Conservation (phyloP, 805 yeast genomes). For the Candida coleopterorum region DNA sequence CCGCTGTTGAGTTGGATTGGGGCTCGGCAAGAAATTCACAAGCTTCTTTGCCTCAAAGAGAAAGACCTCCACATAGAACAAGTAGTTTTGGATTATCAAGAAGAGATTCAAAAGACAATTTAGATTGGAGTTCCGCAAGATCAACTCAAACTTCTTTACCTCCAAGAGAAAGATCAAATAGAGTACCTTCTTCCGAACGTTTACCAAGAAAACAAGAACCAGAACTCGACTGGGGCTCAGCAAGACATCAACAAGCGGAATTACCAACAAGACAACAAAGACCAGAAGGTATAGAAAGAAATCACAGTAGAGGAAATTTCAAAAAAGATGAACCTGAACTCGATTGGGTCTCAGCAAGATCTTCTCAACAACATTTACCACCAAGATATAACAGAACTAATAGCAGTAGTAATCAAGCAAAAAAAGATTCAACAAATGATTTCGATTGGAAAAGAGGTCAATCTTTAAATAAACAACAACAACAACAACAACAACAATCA, state of each 20-base stretch:
- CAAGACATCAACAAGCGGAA: constrained; percentile 23
- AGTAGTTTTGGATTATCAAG: constrained; percentile 22
- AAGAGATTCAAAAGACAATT: constrained; percentile 47
- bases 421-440: constrained; percentile 19
- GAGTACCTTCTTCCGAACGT: constrained; percentile 19
- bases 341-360: constrained; percentile 46
- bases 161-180: constrained; percentile 32
- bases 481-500: constrained; percentile 2
- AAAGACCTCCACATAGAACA: constrained; percentile 21
- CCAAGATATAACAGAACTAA: constrained; percentile 9
- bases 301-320: constrained; percentile 19
- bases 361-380: constrained; percentile 19
- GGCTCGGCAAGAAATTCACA: constrained; percentile 38
- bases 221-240: constrained; percentile 40
- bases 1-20: constrained; percentile 62
- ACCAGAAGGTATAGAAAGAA: constrained; percentile 37
- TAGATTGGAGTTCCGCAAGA: constrained; percentile 57
- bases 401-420: constrained; percentile 10
- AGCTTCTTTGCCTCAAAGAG: constrained; percentile 34
- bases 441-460: constrained; percentile 36
- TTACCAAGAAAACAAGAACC: constrained; percentile 32
- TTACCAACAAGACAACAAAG: constrained; percentile 36
- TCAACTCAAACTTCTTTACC: constrained; percentile 27
- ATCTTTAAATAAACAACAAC: neutral
- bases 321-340: constrained; percentile 26